Base-by-base conservation (phyloP, 805 yeast genomes). In the Yarrowia phangngaensis region DNA sequence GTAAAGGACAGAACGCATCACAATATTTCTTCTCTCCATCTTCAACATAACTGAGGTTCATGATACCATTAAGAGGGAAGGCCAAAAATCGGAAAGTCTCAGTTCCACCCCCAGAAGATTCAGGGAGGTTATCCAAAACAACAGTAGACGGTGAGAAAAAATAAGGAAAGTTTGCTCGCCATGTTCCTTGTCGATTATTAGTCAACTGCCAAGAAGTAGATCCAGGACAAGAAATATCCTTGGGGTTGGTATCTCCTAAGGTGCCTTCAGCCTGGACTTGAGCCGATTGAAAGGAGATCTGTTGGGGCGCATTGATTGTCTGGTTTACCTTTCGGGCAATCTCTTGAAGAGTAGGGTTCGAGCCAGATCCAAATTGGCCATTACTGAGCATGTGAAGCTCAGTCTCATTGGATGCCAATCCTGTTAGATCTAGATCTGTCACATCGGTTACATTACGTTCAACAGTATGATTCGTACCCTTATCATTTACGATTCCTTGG, bases 1-100 rank as follows among this genome's bases (percentile, higher is more conserved):
- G 65, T 19, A 90, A 68, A 0, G 96, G 95, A 64, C 98, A 92
- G 74, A 77, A 82, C 0, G 95, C 94, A 63, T 88, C 95, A 70
- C 98, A 92, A 60, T 68, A 67, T 12, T 66, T 61, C 3, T 73
- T 43, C n/a, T 70, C 65, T 40, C 82, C 78, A 2, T 86, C 73
- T 3, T 95, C 95, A 16, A 84, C 68, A 59, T 88, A 92, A 0
- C 94, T 79, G 55, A 92, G 64, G 62, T 92, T 92, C 95, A 92
- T 84, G 53, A 90, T 90, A 55, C 97, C 86, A 56, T 80, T 75
- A 9, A 88, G 73, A 0, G 97, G 97, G 48, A 74, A 66, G 0
- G 95, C 80, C 29, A 82, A 68, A 6, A 92, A 68, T 58, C 96
- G 74, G 62, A 89, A 92, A 6, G 73, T 52, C 40, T 80, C 71